Percentiles rank a stretch among this genome's conserved stretches.
Evolutionary conservation across 2,329 filamentous ascomycete genomes (phyloP).

Genomic region (Gaeumannomyces sp.): DNA sequence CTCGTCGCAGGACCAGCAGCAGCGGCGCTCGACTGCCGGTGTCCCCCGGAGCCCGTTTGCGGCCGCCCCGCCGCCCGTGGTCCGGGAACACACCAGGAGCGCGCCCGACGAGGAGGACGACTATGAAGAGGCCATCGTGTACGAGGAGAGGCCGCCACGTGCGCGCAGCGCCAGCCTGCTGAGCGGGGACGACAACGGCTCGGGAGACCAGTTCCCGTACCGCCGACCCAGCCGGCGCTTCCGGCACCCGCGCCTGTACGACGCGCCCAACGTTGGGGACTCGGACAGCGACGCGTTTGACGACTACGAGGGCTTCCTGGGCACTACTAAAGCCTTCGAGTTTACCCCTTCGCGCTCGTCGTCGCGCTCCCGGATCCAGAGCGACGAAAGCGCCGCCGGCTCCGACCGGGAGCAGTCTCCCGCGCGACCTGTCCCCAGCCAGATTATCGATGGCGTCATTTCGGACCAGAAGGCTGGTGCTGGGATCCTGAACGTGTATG

Average conservation of each 20-base stretch:
- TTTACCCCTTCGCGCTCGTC: slow-evolving; percentile 2
- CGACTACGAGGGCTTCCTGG: slow-evolving; percentile 2
- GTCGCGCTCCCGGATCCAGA: not conserved
- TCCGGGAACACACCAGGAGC: not conserved
- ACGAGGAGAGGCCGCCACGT: not conserved
- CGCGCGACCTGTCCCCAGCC: not conserved
- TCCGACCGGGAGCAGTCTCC: not conserved
- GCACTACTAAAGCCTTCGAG: not conserved
- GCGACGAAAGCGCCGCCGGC: not conserved
- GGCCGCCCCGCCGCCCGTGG: not conserved
- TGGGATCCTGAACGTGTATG: not conserved
- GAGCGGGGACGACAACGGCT: not conserved
- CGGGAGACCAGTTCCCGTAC: too few species aligned
- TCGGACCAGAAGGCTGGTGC: not conserved
- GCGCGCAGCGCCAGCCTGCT: not conserved
- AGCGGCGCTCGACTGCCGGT: not conserved
- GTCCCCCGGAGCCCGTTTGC: not conserved
- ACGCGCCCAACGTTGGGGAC: not conserved
- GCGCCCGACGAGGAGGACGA: not conserved
- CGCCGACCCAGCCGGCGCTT: not conserved
- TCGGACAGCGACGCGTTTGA: slow-evolving; percentile 1
- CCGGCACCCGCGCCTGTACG: not conserved
- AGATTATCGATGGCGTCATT: not conserved
- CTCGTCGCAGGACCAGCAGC: not conserved
- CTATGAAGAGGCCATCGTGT: not conserved